Base-by-base conservation (phyloP, 176 grass and related monocot genomes). In the Metroxylon sagu region DNA sequence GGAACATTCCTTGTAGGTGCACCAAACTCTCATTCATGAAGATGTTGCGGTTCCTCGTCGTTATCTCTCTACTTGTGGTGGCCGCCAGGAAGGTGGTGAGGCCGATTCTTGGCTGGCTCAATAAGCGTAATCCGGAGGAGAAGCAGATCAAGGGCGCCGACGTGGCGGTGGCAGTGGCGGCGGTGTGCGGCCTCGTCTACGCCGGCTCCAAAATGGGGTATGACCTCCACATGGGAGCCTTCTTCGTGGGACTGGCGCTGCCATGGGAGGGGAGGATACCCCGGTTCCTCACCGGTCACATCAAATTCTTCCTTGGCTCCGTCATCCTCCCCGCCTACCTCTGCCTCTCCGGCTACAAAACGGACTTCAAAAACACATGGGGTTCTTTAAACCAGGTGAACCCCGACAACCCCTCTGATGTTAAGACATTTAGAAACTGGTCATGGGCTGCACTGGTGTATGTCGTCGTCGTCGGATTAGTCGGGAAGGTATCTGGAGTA, bases 271-370 rank as follows among this genome's bases (percentile, higher is more conserved):
- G 89, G 3, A 19, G 84, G 25, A 62, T 82, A 29, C 81, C 89
- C 0, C 58, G 89, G 5, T 61, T 94, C 48, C 74, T 94, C 1
- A 79, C 88, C 6, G 88, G 71, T 71, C 88, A 85, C 62, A 74
- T 88, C 64, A 92, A 92, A 56, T 57, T 92, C 49, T 57, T 87
- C 70, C 82, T 90, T 49, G 79, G 29, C 62, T 83, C 87, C 62
- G 58, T 85, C 60, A 72, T 90, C 26, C 67, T 86, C 16, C 87
- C 87, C 64, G 57, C 83, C 27, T 90, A 90, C 60, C 57, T 82
- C 52, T 18, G 65, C 68, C 78, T 79, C 18, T 63, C 86, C 59
- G 61, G 1, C 4, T 51, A 25, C 3, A 1, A 55, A 4, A 18
- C 62, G 58, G 49, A 69, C 2, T 71, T 76, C 21, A 23, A 23